Evolutionary conservation across 495 filamentous ascomycete genomes (phyloP).

Genomic region (Neurospora discreta): DNA sequence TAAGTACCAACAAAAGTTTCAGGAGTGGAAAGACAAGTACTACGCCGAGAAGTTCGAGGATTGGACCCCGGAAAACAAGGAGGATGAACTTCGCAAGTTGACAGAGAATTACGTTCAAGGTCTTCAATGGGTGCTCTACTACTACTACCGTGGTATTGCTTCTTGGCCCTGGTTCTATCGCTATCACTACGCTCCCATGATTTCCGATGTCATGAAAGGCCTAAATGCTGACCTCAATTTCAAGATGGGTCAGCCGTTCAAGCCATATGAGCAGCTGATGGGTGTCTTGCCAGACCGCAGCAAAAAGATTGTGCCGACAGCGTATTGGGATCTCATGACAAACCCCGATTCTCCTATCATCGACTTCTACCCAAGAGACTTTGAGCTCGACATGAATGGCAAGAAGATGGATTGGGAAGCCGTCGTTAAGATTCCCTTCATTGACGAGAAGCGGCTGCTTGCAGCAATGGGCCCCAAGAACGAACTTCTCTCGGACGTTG

Average conservation of each 20-base stretch:
- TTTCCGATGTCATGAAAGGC: constrained; percentile 75
- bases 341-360: constrained; percentile 86
- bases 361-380: constrained; percentile 96
- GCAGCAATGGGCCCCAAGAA: constrained; percentile 78
- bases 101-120: constrained; percentile 97
- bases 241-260: constrained; percentile 84
- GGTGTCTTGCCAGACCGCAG: constrained; percentile 94
- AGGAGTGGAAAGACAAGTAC: constrained; percentile 85
- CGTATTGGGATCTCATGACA: constrained; percentile 91
- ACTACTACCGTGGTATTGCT: constrained; percentile 93
- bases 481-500: constrained; percentile 57
- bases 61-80: constrained; percentile 68
- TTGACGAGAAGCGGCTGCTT: constrained; percentile 78
- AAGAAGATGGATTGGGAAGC: constrained; percentile 99
- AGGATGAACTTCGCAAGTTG: constrained; percentile 69
- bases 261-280: constrained; percentile 95
- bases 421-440: constrained; percentile 98
- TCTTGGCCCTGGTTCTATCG: constrained; percentile 98
- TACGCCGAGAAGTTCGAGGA: constrained; percentile 75
- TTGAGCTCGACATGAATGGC: constrained; percentile 97
- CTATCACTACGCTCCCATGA: constrained; percentile 97
- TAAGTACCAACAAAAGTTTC: constrained; percentile 80
- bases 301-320: constrained; percentile 82
- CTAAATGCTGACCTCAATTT: constrained; percentile 84
- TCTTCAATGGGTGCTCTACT: constrained; percentile 95